Percentiles rank a stretch among this genome's conserved stretches.
Evolutionary conservation across 2,329 filamentous ascomycete genomes (phyloP).

Genomic region (Phialophora verrucosa): DNA sequence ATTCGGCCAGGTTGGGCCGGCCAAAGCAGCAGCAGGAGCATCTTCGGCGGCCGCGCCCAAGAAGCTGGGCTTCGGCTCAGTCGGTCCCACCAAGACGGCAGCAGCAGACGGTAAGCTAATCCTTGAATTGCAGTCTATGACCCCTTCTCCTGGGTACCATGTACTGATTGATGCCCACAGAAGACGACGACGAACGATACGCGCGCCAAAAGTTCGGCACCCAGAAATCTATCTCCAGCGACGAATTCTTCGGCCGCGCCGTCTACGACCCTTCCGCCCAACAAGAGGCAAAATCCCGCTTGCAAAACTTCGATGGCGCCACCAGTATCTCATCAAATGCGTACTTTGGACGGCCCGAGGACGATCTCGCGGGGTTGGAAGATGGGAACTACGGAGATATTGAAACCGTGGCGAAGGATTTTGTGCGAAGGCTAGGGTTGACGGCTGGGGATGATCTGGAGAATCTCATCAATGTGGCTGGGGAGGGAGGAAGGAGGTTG

Average conservation of each 20-base stretch:
- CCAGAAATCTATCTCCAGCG: slow-evolving; percentile 96
- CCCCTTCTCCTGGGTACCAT: slow-evolving; percentile 48
- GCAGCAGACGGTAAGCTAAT: slow-evolving; percentile 65
- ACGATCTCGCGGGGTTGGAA: slow-evolving; percentile 72
- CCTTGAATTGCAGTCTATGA: neutral
- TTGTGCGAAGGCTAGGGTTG: slow-evolving; percentile 91
- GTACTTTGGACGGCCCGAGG: slow-evolving; percentile 94
- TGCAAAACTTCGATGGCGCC: slow-evolving; percentile 92
- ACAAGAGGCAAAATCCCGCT: slow-evolving; percentile 81
- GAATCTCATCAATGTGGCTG: slow-evolving; percentile 80
- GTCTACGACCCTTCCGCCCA: slow-evolving; percentile 79
- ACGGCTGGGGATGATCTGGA: slow-evolving; percentile 96
- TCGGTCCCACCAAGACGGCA: slow-evolving; percentile 73
- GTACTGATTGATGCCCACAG: slow-evolving; percentile 38
- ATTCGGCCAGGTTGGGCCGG: slow-evolving; percentile 80
- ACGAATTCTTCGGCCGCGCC: slow-evolving; percentile 97
- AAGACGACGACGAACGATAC: slow-evolving; percentile 78
- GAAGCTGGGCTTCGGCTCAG: slow-evolving; percentile 86
- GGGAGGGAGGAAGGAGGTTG: slow-evolving; percentile 81
- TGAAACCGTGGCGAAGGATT: slow-evolving; percentile 92
- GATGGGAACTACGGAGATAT: slow-evolving; percentile 74
- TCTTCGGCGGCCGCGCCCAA: slow-evolving; percentile 64
- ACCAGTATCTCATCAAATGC: slow-evolving; percentile 92
- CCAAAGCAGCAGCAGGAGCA: slow-evolving; percentile 27
- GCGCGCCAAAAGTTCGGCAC: slow-evolving; percentile 85